Base-by-base conservation (phyloP, 2,329 filamentous ascomycete genomes). In the Claviceps sp. region DNA sequence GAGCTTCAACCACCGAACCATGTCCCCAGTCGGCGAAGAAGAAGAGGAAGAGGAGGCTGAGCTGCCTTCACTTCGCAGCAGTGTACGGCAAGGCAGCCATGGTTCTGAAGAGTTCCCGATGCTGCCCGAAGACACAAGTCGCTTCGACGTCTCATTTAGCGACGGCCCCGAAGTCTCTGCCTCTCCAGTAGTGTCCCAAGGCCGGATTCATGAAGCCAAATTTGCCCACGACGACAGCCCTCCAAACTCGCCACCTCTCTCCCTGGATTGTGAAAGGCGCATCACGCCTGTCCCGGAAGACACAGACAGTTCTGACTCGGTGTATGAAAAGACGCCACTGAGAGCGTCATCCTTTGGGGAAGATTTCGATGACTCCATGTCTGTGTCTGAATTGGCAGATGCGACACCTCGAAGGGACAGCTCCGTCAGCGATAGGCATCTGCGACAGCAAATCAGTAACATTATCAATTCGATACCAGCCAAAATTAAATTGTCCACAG, bases 371-470 rank as follows among this genome's bases (percentile, higher is more conserved):
- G 68, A 71, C 47, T 66, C 66, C 0, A 60, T 65, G 45, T 65
- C 65, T 4, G 56, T 63, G 5, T 63, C 64, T 0, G 67, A 68
- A 50, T 52, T 62, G 24, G 52, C 58, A 2, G 53, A 57, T 24
- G 52, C 59, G 2, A 57, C 59, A 34, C 54, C 60, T 18, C 62
- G 61, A 16, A 59, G 64, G 37, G 62, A 65, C 4, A 68, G 68
- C 52, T 68, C 67, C 50, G 68, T 67, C 48, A 70, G 75, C 0
- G 81, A 85, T 56, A 82, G 88, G 57, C 79, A 87, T 52, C 74
- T 95, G 14, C 86, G 89, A 57, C 80, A 83, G 56, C 88, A 90
- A 63, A 90, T 95, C 48, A 85, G 80, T 61, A 80, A 85, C 49
- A 86, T 94, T 52, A 76, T 94, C 41, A 81, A 81, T 53, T 84